phyloP scores from a whole-genome alignment of 495 filamentous ascomycete species.

The Neurospora sp. region DNA sequence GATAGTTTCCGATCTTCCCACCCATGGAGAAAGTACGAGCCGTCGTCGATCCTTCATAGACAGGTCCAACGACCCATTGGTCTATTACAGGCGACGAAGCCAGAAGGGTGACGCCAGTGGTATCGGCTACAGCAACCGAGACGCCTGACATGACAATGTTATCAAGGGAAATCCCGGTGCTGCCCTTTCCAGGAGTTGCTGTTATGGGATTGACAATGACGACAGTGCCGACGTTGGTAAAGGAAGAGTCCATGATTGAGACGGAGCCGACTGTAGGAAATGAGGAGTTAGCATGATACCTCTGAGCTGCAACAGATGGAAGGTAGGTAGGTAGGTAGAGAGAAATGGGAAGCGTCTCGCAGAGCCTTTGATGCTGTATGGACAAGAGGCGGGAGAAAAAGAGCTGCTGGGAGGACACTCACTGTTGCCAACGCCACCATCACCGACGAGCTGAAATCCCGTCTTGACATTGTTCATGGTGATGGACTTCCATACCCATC shows the following conservation, averaged over 20 bases:
- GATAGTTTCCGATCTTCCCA: constrained; percentile 42
- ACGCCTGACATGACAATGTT: constrained; percentile 54
- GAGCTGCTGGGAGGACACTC: no score
- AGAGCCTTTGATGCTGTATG: no score
- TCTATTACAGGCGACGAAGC: background rate
- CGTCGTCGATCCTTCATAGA: constrained; percentile 22
- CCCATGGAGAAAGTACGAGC: constrained; percentile 57
- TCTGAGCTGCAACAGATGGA: no score
- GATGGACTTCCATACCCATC: constrained; percentile 70
- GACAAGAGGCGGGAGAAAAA: no score
- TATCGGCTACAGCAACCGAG: constrained; percentile 40
- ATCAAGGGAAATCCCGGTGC: constrained; percentile 60
- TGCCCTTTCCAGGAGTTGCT: constrained; percentile 41
- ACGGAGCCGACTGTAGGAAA: constrained; percentile 49
- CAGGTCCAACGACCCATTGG: background rate
- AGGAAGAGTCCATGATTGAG: constrained; percentile 61
- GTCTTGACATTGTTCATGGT: constrained; percentile 61
- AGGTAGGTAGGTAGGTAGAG: no score
- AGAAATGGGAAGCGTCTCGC: no score
- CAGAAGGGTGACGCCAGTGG: constrained; percentile 34
- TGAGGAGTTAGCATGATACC: no score
- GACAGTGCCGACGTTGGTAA: constrained; percentile 48
- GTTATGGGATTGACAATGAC: constrained; percentile 52
- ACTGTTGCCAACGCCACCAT: constrained; percentile 35
- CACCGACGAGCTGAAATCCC: constrained; percentile 57